Conservation (phyloP, 169 alveolate genomes). For the Plasmodium inui region DNA sequence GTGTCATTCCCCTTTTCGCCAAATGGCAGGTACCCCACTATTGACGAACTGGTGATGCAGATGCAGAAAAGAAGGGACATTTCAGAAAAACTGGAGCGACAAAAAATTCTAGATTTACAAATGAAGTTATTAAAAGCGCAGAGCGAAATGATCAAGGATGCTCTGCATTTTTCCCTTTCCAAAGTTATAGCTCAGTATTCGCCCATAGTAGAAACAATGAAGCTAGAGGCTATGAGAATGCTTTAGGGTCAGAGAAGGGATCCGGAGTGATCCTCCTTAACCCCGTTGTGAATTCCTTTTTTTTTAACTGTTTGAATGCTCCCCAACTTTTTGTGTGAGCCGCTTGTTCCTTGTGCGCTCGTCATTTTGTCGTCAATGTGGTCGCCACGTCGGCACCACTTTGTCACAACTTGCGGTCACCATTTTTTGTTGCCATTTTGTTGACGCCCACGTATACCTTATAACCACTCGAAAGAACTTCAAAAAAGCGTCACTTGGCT, state of each 20-base stretch:
- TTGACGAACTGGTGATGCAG: slow-evolving; percentile 86
- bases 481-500: background rate
- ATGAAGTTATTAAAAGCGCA: slow-evolving; percentile 85
- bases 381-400: background rate
- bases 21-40: slow-evolving; percentile 81
- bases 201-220: slow-evolving; percentile 57
- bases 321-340: background rate
- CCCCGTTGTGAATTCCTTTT: background rate
- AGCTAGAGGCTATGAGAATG: slow-evolving; percentile 34
- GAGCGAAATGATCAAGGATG: slow-evolving; percentile 85
- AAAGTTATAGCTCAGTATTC: slow-evolving; percentile 82
- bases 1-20: background rate
- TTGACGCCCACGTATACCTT: background rate
- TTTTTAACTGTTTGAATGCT: slow-evolving; percentile 8
- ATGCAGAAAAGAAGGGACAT: slow-evolving; percentile 86
- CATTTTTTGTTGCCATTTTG: background rate
- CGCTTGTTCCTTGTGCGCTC: background rate
- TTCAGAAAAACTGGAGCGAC: slow-evolving; percentile 81
- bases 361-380: background rate
- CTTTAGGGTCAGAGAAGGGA: background rate
- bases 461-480: background rate
- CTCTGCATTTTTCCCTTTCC: slow-evolving; percentile 78
- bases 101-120: slow-evolving; percentile 79
- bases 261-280: background rate
- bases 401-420: background rate